These are phyloP conservation scores for Triangularia setosa DNA, from an alignment of 2,329 filamentous ascomycete genomes.

Conservation along the genomic window DNA sequence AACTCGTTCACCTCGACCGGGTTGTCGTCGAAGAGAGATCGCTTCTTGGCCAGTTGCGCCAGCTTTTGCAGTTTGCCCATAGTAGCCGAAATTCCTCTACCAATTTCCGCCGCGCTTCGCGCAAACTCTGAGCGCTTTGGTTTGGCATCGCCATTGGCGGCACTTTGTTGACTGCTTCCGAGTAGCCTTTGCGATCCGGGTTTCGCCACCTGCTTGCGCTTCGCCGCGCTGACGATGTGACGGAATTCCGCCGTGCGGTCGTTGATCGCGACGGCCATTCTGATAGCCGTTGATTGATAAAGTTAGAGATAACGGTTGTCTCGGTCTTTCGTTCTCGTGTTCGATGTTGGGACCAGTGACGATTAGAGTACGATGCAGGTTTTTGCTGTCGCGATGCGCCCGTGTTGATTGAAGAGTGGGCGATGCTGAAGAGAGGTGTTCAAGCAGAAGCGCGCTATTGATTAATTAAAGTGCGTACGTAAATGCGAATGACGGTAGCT, in stretches of 20 bases:
- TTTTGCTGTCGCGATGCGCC: neutral
- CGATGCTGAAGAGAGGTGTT: neutral
- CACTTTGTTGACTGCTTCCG: constrained; percentile 63
- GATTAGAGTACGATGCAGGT: neutral
- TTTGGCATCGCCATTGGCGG: constrained; percentile 47
- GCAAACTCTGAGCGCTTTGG: constrained; percentile 85
- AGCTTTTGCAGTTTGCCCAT: constrained; percentile 95
- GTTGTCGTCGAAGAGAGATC: constrained; percentile 94
- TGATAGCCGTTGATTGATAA: neutral
- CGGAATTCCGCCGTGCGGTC: constrained; percentile 95
- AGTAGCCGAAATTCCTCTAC: constrained; percentile 82
- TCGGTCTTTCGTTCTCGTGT: neutral
- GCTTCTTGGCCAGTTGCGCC: constrained; percentile 90
- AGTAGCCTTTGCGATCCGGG: constrained; percentile 75
- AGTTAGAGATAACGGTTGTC: too few relatives aligned
- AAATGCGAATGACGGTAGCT: neutral
- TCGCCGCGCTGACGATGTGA: constrained; percentile 81
- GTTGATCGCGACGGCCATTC: constrained; percentile 78
- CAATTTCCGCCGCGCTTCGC: constrained; percentile 84
- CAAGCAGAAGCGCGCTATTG: neutral
- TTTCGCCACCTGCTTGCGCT: constrained; percentile 75
- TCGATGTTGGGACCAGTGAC: neutral
- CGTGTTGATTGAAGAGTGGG: neutral
- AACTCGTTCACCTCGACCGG: constrained; percentile 94
- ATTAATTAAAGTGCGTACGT: neutral